phyloP scores from a whole-genome alignment of 805 yeast species.

The Yarrowia keelungensis region DNA sequence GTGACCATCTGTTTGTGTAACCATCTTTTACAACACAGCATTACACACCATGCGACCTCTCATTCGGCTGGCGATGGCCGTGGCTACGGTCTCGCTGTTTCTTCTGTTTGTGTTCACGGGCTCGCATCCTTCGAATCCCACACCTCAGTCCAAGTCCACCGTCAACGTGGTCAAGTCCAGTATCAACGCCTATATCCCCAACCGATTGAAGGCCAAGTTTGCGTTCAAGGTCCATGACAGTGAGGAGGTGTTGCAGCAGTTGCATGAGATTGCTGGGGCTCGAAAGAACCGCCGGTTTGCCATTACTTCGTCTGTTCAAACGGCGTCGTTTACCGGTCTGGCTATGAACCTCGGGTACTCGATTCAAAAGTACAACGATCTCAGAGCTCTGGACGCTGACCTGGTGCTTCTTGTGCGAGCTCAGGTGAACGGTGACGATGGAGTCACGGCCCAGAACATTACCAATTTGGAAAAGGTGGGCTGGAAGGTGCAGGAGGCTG shows the following conservation, averaged over 20 bases:
- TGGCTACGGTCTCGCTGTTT: background rate
- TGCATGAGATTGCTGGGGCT: background rate
- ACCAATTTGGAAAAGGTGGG: constrained; percentile 44
- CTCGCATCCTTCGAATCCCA: constrained; percentile 13
- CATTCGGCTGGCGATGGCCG: constrained; percentile 25
- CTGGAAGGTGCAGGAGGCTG: constrained; percentile 44
- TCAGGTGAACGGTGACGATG: constrained; percentile 44
- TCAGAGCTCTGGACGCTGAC: constrained; percentile 45
- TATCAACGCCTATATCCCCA: constrained; percentile 38
- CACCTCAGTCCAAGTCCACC: background rate
- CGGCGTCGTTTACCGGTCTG: constrained; percentile 44
- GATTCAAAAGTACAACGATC: constrained; percentile 44
- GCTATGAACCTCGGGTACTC: constrained; percentile 46
- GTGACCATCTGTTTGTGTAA: too few relatives aligned
- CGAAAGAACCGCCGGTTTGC: constrained; percentile 39
- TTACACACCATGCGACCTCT: constrained; percentile 19
- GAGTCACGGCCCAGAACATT: constrained; percentile 44
- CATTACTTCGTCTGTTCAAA: constrained; percentile 44
- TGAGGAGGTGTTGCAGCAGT: background rate
- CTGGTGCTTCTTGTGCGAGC: constrained; percentile 44
- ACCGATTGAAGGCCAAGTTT: constrained; percentile 37
- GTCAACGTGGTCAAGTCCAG: constrained; percentile 28
- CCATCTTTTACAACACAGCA: too few relatives aligned
- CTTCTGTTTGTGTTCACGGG: constrained; percentile 1
- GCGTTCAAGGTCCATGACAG: constrained; percentile 35